A percentile compares a stretch with the other conserved stretches of the same genome.
Conservation (phyloP, 768 basidiomycete species). For the Xerocomellus chrysenteron region DNA sequence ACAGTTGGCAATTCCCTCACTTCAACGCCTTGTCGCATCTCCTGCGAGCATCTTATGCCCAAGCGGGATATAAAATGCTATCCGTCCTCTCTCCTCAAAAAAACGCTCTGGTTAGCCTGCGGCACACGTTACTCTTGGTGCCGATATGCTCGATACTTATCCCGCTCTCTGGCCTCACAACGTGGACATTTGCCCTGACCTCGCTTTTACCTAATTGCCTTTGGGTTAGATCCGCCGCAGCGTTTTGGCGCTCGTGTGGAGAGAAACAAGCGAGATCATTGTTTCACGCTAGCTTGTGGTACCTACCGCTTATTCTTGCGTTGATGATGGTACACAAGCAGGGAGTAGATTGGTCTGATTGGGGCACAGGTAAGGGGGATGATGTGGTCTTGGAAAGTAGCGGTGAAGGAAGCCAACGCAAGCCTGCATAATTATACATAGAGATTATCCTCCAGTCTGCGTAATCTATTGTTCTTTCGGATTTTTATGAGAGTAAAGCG, state of each 20-base stretch:
- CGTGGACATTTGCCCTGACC: constrained; percentile 82
- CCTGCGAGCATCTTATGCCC: constrained; percentile 84
- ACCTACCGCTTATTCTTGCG: constrained; percentile 83
- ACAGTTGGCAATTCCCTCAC: constrained; percentile 98
- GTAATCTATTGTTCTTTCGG: neutral
- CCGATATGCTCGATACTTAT: constrained; percentile 78
- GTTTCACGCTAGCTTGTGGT: constrained; percentile 85
- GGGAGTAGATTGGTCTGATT: constrained; percentile 72
- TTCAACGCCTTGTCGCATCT: constrained; percentile 93
- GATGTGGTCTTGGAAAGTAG: neutral
- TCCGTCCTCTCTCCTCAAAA: constrained; percentile 72
- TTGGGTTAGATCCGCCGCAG: constrained; percentile 65
- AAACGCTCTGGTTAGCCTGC: constrained; percentile 82
- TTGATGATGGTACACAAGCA: constrained; percentile 96
- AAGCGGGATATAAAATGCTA: constrained; percentile 93
- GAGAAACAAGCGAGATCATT: constrained; percentile 77
- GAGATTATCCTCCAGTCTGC: neutral
- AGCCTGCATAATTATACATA: neutral
- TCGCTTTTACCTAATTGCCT: constrained; percentile 74
- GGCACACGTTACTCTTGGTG: constrained; percentile 75
- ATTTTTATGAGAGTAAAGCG: no score
- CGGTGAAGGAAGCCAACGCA: neutral
- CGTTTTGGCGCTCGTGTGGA: constrained; percentile 68
- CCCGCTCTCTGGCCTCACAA: constrained; percentile 92
- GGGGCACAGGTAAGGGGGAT: constrained; percentile 29